phyloP scores from a whole-genome alignment of 2,329 filamentous ascomycete genomes.

The Alternaria ventricosa region DNA sequence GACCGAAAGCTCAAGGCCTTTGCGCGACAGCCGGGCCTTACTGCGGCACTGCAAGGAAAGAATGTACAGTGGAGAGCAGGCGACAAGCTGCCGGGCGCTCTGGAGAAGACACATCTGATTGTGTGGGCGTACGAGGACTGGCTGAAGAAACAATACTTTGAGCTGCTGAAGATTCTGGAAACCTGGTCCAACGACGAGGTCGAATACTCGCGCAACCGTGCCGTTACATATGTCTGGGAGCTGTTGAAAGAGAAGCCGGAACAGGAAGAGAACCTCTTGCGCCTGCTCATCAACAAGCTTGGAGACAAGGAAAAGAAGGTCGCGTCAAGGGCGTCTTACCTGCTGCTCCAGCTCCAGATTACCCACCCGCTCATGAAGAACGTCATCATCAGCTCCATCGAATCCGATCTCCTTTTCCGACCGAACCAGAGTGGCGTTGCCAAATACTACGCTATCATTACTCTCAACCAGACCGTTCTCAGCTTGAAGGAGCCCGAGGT shows the following conservation, averaged over 20 bases:
- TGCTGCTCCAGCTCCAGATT: conserved; percentile 88
- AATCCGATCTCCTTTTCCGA: conserved; percentile 85
- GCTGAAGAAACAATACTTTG: conserved; percentile 93
- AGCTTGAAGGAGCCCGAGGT: conserved; percentile 82
- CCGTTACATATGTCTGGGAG: conserved; percentile 90
- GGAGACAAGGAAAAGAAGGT: conserved; percentile 96
- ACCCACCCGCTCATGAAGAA: conserved; percentile 93
- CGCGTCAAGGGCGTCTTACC: conserved; percentile 88
- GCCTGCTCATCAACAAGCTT: conserved; percentile 93
- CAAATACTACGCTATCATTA: conserved; percentile 96
- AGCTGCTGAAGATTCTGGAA: conserved; percentile 88
- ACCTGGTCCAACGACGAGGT: conserved; percentile 95
- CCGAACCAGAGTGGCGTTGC: conserved; percentile 86
- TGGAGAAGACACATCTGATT: conserved; percentile 80
- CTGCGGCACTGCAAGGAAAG: conserved; percentile 71
- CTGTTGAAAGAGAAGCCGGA: conserved; percentile 95
- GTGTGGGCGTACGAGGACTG: conserved; percentile 94
- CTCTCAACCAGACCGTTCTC: conserved; percentile 93
- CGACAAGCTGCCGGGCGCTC: conserved; percentile 73
- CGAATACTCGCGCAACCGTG: conserved; percentile 85
- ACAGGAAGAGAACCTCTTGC: conserved; percentile 91
- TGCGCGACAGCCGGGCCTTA: conserved; percentile 76
- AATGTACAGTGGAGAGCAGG: conserved; percentile 69
- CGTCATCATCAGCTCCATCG: conserved; percentile 82
- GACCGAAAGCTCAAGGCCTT: conserved; percentile 84